A percentile compares a stretch with the other conserved stretches of the same genome.
Conservation (phyloP, 2,329 filamentous ascomycete species). For the Penicillium sp. region DNA sequence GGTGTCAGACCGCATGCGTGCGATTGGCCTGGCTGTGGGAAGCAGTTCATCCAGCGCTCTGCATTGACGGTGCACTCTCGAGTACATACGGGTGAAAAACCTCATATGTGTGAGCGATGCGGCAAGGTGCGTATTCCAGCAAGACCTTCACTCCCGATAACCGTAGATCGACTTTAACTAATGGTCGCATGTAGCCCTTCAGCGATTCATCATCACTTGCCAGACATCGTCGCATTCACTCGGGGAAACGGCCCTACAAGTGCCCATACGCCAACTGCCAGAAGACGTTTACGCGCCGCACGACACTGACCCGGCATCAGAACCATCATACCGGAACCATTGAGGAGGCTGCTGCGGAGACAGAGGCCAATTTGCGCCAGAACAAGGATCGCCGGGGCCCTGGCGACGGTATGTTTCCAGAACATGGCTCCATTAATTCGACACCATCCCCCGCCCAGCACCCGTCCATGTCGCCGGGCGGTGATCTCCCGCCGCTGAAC, state of each 20-base stretch:
- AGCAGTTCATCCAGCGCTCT: conserved; percentile 95
- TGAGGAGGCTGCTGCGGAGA: conserved; percentile 86
- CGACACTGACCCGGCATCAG: conserved; percentile 90
- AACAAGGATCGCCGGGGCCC: conserved; percentile 41
- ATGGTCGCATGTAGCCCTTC: conserved; percentile 64
- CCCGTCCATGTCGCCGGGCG: conserved; percentile 73
- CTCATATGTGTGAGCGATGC: conserved; percentile 94
- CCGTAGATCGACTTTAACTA: neutral
- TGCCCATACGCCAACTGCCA: conserved; percentile 97
- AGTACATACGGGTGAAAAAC: conserved; percentile 96
- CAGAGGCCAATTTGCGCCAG: conserved; percentile 74
- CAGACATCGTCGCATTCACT: conserved; percentile 89
- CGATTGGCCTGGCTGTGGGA: conserved; percentile 82
- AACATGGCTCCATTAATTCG: conserved; percentile 49
- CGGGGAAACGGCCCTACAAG: conserved; percentile 93
- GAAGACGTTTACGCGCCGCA: conserved; percentile 95
- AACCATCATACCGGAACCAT: conserved; percentile 94
- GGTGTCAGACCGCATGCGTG: conserved; percentile 89
- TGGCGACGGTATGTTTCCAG: conserved; percentile 44
- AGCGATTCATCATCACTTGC: conserved; percentile 94
- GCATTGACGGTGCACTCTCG: conserved; percentile 92
- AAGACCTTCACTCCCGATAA: neutral
- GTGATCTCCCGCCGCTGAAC: conserved; percentile 68
- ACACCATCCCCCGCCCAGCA: conserved; percentile 83
- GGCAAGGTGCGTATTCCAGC: conserved; percentile 69